Conservation (phyloP, 257 asterid species). For the Forsythia suspensa region DNA sequence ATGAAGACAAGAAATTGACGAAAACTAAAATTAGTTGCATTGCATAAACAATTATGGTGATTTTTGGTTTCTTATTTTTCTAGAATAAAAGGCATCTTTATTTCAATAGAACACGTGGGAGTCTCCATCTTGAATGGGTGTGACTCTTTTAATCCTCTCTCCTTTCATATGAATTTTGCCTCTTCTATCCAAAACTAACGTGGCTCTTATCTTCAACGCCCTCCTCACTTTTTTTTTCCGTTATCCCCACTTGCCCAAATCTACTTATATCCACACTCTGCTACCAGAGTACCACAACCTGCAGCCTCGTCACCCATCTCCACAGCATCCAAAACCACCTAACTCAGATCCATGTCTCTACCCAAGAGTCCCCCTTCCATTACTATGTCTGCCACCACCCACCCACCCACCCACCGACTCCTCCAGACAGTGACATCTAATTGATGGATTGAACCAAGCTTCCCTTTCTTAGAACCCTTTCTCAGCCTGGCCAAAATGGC, state of each 20-base stretch:
- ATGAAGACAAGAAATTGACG: background rate
- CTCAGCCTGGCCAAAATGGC: constrained; percentile 6
- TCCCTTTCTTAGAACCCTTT: no score
- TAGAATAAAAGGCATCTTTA: background rate
- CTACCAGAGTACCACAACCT: background rate
- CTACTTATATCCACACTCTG: background rate
- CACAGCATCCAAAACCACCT: background rate
- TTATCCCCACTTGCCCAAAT: background rate
- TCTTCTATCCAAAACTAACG: background rate
- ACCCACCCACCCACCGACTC: no score
- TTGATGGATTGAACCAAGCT: background rate
- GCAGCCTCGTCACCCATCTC: background rate
- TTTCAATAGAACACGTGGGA: background rate
- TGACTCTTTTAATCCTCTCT: background rate
- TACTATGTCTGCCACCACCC: background rate
- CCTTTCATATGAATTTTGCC: background rate
- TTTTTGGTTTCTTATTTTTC: background rate
- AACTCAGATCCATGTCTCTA: background rate
- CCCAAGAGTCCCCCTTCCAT: background rate
- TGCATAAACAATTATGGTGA: constrained; percentile 2
- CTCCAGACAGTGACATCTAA: background rate
- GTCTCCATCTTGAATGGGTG: background rate
- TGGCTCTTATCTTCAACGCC: background rate
- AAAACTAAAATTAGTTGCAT: background rate
- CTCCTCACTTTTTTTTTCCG: background rate